Base-by-base conservation (phyloP, 2,329 filamentous ascomycete genomes). In the Gremmenia infestans region DNA sequence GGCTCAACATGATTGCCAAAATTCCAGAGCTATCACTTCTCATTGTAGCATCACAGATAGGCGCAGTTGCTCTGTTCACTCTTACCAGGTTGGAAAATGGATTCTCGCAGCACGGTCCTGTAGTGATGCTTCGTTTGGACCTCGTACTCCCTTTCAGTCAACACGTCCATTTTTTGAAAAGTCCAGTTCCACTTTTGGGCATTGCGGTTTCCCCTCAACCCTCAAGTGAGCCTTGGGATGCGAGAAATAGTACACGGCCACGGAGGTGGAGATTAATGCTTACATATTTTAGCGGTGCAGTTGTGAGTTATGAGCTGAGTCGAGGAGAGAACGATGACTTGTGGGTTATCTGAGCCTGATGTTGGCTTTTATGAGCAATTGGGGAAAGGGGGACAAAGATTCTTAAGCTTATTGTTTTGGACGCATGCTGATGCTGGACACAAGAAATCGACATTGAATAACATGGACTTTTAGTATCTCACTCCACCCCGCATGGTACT, bases 21-120 rank as follows among this genome's bases (percentile, higher is more conserved):
- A 82, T 92, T 1, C 86, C 86, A 0, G 84, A 89, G 63, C 74
- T 94, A 1, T 85, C 78, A n/a, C 73, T 91, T 14, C 79, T 91
- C 8, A 74, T 89, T 3, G 73, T 86, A 1, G 89, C 80, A 0
- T 86, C 84, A 11, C 79, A 84, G n/a, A 80, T 79, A 48, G 89
- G 89, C 0, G 78, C 83, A 8, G 87, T 83, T 0, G 77, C 80
- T 1, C 72, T 93, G 2, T 67, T 88, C 52, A 78, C 78, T 1
- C 69, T 90, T 25, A 88, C 86, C 1, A 70, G 65, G 67, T 67
- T 56, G 75, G 74, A 8, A 3, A 52, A 60, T n/a, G 35, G 28
- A 1, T 60, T 50, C 47, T 54, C 54, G 3, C 32, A 23, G 4
- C 15, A 35, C 3, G 54, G 50, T 5, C 61, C 60, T 4, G 51